Evolutionary conservation across 768 basidiomycete species (phyloP).

Genomic region (Coprinopsis sp.): DNA sequence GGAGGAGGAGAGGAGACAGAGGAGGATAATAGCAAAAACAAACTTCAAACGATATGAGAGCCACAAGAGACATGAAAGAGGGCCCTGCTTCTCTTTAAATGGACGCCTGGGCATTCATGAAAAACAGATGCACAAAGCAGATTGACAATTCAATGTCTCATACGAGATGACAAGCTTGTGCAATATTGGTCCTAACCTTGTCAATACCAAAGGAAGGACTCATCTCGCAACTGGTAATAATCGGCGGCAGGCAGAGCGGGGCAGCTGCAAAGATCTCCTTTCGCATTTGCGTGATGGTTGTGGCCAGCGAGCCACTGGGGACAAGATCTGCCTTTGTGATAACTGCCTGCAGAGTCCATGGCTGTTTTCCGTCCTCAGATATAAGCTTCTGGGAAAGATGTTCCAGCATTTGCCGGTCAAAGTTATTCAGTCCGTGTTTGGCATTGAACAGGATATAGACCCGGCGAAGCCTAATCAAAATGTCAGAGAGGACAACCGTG

Average conservation of each 20-base stretch:
- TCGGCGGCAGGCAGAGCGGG: slow-evolving; percentile 62
- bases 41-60: no score
- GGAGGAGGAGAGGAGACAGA: no score
- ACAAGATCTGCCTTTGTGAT: slow-evolving; percentile 69
- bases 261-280: slow-evolving; percentile 48
- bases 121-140: no score
- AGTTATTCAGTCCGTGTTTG: slow-evolving; percentile 53
- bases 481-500: not conserved
- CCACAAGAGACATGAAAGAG: no score
- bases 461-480: slow-evolving; percentile 65
- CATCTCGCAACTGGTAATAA: slow-evolving; percentile 53
- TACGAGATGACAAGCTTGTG: slow-evolving; percentile 46
- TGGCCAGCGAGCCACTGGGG: slow-evolving; percentile 26
- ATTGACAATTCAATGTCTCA: no score
- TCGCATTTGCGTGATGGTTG: slow-evolving; percentile 38
- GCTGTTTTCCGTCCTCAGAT: slow-evolving; percentile 31
- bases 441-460: slow-evolving; percentile 70
- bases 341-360: slow-evolving; percentile 64
- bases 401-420: slow-evolving; percentile 59
- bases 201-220: slow-evolving; percentile 52
- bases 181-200: slow-evolving; percentile 51
- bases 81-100: no score
- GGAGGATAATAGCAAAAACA: no score
- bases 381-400: slow-evolving; percentile 42
- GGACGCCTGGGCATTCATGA: no score